Conservation (phyloP, 768 basidiomycete species). For the Lentinus tigrinus region DNA sequence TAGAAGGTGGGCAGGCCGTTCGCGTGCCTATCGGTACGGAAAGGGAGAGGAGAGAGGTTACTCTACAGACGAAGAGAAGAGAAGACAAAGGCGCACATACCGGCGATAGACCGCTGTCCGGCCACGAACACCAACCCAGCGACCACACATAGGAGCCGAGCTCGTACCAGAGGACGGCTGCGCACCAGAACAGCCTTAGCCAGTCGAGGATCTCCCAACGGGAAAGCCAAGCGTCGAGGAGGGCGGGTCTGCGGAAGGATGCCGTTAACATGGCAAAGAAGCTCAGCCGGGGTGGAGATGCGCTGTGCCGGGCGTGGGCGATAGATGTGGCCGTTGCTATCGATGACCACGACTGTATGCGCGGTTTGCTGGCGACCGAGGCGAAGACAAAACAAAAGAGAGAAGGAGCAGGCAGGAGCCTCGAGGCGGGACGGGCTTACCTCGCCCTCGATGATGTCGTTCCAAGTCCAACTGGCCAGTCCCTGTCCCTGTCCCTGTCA, state of each 20-base stretch:
- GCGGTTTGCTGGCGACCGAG: neutral
- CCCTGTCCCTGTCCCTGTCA: neutral
- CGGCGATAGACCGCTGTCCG: slow-evolving; percentile 27
- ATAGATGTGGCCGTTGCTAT: neutral
- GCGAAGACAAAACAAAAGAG: neutral
- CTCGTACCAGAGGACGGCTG: slow-evolving; percentile 71
- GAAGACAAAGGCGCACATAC: slow-evolving; percentile 12
- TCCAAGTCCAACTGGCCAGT: neutral
- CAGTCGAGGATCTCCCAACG: slow-evolving; percentile 16
- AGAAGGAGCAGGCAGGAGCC: neutral
- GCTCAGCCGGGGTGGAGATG: neutral
- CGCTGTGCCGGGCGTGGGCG: neutral
- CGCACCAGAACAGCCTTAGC: slow-evolving; percentile 49
- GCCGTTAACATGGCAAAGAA: slow-evolving; percentile 13
- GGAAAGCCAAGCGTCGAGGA: slow-evolving; percentile 3
- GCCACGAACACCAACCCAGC: slow-evolving; percentile 58
- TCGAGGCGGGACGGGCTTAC: neutral
- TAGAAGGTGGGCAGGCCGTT: slow-evolving; percentile 50
- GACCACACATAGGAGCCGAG: slow-evolving; percentile 50
- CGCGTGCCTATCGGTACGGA: neutral
- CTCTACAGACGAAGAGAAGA: neutral
- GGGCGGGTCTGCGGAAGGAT: neutral
- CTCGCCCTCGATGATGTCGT: neutral
- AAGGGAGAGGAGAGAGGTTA: neutral
- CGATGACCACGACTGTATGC: neutral